Base-by-base conservation (phyloP, 805 yeast genomes). In the Hanseniaspora lindneri region DNA sequence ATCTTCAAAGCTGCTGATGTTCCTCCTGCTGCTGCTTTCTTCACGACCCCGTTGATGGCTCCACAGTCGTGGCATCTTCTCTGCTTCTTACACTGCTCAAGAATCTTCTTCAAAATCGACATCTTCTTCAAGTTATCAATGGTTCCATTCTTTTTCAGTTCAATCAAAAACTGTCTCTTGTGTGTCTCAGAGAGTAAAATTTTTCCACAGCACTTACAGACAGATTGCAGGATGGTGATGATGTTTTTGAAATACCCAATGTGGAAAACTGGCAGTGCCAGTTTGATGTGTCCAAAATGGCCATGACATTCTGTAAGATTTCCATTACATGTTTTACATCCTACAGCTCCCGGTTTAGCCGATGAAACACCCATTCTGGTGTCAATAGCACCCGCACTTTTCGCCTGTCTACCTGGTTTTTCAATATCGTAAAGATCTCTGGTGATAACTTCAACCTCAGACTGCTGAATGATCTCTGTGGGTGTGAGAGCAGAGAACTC, bases 231-330 rank as follows among this genome's bases (percentile, higher is more conserved):
- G 35, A 92, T 87, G 59, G 79, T 82, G 54, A 92, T 83, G 20
- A 86, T 83, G 37, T 88, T 80, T 63, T 89, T 89, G 73, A 92
- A 92, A 64, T 88, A 92, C 17, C 99, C 99, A 41, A 92, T 92
- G 60, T 92, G 98, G 68, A 89, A 92, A 13, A 88, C 97, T 1
- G 99, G 99, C 39, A 92, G 69, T 0, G 97, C 95, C 46, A 92
- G 72, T 58, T 85, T 77, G 54, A 92, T 76, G 60, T 94, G 96
- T 36, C 99, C 99, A 63, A 92, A 92, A 67, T 92, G 99, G 51
- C 99, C 99, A 66, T 89, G 96, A 64, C 99, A 92, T 1, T 95
- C 76, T 0, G 95, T 95, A 54, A 92, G 68, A 56, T 79, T 78
- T 2, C 97, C 97, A 57, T 78, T 85, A 66, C 99, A 92, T 0